Conservation (phyloP, 805 yeast genomes). For the Kodamaea restingae region DNA sequence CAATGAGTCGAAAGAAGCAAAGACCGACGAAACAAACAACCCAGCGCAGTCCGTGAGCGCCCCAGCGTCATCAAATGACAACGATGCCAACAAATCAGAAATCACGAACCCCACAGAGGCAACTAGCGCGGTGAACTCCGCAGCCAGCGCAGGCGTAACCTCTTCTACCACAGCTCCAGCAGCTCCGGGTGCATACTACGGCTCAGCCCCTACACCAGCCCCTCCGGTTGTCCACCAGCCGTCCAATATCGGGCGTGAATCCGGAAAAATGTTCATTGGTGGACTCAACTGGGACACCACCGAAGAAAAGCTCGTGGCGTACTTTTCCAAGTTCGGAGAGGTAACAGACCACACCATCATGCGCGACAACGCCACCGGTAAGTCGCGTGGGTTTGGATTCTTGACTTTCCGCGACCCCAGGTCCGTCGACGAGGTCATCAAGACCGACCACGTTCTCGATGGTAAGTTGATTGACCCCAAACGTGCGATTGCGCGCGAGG, state of each 20-base stretch:
- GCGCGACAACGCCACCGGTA: conserved; percentile 84
- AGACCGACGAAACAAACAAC: too few relatives aligned
- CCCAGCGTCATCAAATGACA: too few relatives aligned
- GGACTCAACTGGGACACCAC: conserved; percentile 98
- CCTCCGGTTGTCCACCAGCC: conserved; percentile 17
- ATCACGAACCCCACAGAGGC: too few relatives aligned
- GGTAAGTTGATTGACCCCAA: conserved; percentile 97
- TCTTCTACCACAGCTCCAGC: too few relatives aligned
- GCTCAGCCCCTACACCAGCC: conserved; percentile 9
- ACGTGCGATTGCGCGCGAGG: conserved; percentile 95
- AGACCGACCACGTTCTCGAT: conserved; percentile 82
- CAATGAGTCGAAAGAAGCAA: too few relatives aligned
- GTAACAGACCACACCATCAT: conserved; percentile 85
- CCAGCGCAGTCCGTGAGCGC: too few relatives aligned
- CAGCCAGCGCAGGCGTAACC: too few relatives aligned
- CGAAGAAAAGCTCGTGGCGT: conserved; percentile 77
- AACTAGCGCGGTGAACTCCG: too few relatives aligned
- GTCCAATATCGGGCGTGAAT: conserved; percentile 48
- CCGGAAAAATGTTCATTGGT: conserved; percentile 92
- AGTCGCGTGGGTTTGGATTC: conserved; percentile 94
- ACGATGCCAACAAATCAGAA: too few relatives aligned
- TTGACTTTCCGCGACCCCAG: conserved; percentile 78
- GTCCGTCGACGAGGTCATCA: conserved; percentile 82
- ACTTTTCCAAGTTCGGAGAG: conserved; percentile 85
- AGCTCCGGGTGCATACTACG: too few relatives aligned